These are phyloP conservation scores for Zea luxurians DNA, from an alignment of 176 grass and related monocot species.

Conservation along the genomic window DNA sequence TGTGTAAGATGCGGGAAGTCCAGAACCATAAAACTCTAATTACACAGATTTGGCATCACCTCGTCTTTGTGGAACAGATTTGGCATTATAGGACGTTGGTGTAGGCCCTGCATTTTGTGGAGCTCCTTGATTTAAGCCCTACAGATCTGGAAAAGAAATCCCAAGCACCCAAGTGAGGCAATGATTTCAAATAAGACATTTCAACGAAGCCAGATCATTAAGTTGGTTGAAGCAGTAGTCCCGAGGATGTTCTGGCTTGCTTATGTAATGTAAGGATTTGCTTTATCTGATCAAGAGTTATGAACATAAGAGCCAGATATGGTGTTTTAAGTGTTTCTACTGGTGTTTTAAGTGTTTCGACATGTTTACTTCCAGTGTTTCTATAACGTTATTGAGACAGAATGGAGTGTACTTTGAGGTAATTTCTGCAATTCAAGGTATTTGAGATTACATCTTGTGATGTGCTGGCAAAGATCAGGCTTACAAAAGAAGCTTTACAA, in stretches of 20 bases:
- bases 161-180: constrained; percentile 34
- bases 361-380: constrained; percentile 64
- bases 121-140: constrained; percentile 60
- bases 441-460: constrained; percentile 42
- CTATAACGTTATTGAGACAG: constrained; percentile 50
- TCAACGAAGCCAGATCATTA: constrained; percentile 43
- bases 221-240: constrained; percentile 48
- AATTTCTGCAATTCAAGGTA: constrained; percentile 53
- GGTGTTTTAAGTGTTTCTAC: constrained; percentile 46
- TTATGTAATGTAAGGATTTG: constrained; percentile 61
- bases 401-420: constrained; percentile 45
- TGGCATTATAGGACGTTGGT: constrained; percentile 58
- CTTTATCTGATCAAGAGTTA: constrained; percentile 63
- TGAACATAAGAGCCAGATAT: constrained; percentile 49
- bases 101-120: constrained; percentile 68
- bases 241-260: constrained; percentile 52
- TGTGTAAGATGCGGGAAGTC: constrained; percentile 39
- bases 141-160: constrained; percentile 54
- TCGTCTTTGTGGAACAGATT: constrained; percentile 57
- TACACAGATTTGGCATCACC: constrained; percentile 61
- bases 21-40: constrained; percentile 68
- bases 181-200: constrained; percentile 43
- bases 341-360: constrained; percentile 48
- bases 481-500: constrained; percentile 47
- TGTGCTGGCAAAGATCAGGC: constrained; percentile 28